phyloP scores from a whole-genome alignment of 2,329 filamentous ascomycete genomes.

The Hypoxylon sp. region DNA sequence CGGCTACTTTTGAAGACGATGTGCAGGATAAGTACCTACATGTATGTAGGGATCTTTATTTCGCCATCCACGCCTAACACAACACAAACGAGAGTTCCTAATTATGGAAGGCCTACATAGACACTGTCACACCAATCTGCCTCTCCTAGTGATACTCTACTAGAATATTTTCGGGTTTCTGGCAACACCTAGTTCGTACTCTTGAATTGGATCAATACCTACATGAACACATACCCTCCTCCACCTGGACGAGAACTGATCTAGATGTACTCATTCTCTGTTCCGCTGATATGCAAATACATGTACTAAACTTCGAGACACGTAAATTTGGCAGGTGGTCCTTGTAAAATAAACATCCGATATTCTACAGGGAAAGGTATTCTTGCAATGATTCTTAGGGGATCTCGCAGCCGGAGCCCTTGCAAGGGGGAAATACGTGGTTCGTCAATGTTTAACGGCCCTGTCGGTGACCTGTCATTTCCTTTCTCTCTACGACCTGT shows the following conservation, averaged over 20 bases:
- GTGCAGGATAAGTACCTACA: conserved; percentile 4
- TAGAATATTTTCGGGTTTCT: conserved; percentile 25
- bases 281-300: conserved; percentile 30
- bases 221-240: not conserved
- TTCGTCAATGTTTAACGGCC: conserved; percentile 42
- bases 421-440: conserved; percentile 16
- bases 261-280: conserved; percentile 9
- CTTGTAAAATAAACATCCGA: conserved; percentile 29
- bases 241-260: conserved; percentile 18
- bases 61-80: conserved; percentile 18
- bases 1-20: conserved; percentile 16
- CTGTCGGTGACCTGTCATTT: conserved; percentile 46
- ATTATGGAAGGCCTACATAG: conserved; percentile 15
- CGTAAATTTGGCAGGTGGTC: conserved; percentile 17
- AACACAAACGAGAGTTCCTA: conserved; percentile 39
- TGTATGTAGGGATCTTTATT: conserved; percentile 6
- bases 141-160: conserved; percentile 26
- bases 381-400: not conserved
- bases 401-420: conserved; percentile 2
- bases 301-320: conserved; percentile 21
- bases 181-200: conserved; percentile 19
- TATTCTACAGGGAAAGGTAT: conserved; percentile 8
- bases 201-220: conserved; percentile 9
- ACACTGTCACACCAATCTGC: conserved; percentile 34
- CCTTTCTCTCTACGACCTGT: conserved; percentile 23